Base-by-base conservation (phyloP, 352 stramenopile species). In the Globisporangium recalcitrans region DNA sequence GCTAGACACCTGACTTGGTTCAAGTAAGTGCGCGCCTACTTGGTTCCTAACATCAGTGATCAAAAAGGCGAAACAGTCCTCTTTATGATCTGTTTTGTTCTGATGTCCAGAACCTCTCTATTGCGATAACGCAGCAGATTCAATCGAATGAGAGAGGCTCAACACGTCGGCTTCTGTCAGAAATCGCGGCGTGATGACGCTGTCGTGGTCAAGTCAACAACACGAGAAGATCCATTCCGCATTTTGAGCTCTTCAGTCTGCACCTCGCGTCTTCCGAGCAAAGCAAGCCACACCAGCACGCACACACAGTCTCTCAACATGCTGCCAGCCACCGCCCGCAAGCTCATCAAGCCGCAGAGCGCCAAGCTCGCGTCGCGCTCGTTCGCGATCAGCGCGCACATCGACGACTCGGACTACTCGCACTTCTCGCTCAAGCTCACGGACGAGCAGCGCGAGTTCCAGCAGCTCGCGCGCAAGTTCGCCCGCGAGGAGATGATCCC, bases 401-500 rank as follows among this genome's bases (percentile, higher is more conserved):
- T 85, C 5, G 79, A 91, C 52, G 82, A 91, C 52, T 78, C 77
- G 16, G 48, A 64, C 47, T 80, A 76, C 52, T 58, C 60, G 3
- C 42, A 66, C 70, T 88, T 90, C 62, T 90, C 80, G 53, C 70
- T 94, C 60, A 94, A 94, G 71, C 69, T 96, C 34, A 90, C 82
- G 60, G 87, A 93, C 58, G 84, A 95, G 51, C 87, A 96, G 74
- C 84, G 82, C 64, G 85, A 92, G 62, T 94, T 96, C 68, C 86
- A 96, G 71, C 61, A 78, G 40, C 63, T 95, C 4, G 87, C 88
- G 26, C 80, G 88, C 70, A 94, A 97, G 69, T 97, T 97, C 67
- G 88, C 88, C 21, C 76, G 80, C 34, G 85, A 97, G 22, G 88
- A 97, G 69, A 95, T 97, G 87, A 94, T 95, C 66, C 88, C 88